phyloP scores from a whole-genome alignment of 352 stramenopile species.

The Pythium vanterpoolii region DNA sequence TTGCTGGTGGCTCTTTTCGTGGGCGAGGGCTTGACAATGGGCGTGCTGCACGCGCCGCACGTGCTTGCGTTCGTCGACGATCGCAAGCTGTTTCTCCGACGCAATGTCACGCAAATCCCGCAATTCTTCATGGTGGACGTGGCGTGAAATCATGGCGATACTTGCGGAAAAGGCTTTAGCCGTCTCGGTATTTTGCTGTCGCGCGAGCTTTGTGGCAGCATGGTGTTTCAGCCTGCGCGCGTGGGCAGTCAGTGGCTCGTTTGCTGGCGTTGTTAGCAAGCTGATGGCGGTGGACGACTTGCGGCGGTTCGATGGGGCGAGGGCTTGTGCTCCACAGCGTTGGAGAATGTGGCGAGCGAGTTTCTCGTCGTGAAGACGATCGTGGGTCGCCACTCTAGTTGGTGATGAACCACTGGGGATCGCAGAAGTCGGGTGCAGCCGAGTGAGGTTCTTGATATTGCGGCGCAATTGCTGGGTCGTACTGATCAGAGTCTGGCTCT shows the following conservation, averaged over 20 bases:
- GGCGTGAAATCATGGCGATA: slow-evolving; percentile 73
- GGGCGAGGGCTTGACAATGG: slow-evolving; percentile 48
- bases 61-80: slow-evolving; percentile 45
- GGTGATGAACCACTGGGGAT: background rate
- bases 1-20: slow-evolving; percentile 38
- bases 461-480: slow-evolving; percentile 32
- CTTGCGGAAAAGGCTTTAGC: slow-evolving; percentile 59
- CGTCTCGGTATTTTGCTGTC: slow-evolving; percentile 42
- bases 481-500: slow-evolving; percentile 32
- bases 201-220: slow-evolving; percentile 26
- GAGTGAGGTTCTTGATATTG: slow-evolving; percentile 31
- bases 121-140: slow-evolving; percentile 67
- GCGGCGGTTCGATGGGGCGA: slow-evolving; percentile 40
- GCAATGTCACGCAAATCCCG: slow-evolving; percentile 41
- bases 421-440: background rate
- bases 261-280: slow-evolving; percentile 19
- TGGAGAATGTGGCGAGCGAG: slow-evolving; percentile 32
- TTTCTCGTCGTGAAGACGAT: slow-evolving; percentile 35
- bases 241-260: background rate
- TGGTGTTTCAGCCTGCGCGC: slow-evolving; percentile 19
- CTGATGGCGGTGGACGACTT: slow-evolving; percentile 27
- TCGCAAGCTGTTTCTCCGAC: slow-evolving; percentile 36
- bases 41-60: slow-evolving; percentile 44
- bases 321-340: slow-evolving; percentile 25
- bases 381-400: slow-evolving; percentile 4